Conservation (phyloP, 2,329 filamentous ascomycete species). For the Tolypocladium capitatum region DNA sequence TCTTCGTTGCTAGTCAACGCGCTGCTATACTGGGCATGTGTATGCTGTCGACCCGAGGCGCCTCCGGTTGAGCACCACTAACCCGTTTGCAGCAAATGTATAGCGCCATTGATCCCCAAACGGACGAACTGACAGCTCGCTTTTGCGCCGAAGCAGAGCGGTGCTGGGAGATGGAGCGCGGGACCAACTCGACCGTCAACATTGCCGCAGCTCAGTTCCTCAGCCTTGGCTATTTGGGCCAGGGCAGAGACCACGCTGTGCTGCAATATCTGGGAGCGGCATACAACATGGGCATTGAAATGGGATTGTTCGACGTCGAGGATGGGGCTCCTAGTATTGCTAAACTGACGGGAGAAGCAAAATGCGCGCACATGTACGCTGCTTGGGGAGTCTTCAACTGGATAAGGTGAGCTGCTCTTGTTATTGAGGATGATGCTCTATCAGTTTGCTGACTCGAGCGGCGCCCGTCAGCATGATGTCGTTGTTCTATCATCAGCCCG, state of each 20-base stretch:
- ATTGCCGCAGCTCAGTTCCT: constrained; percentile 17
- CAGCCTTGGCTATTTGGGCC: constrained; percentile 16
- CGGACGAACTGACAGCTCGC: constrained; percentile 5
- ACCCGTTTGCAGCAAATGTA: constrained; percentile 18
- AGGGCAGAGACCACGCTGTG: constrained; percentile 16
- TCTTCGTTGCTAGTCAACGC: constrained; percentile 21
- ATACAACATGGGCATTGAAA: constrained; percentile 11
- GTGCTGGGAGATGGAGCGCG: constrained; percentile 12
- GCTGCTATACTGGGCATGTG: constrained; percentile 20
- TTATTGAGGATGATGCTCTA: not conserved
- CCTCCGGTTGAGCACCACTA: not conserved
- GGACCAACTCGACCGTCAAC: constrained; percentile 9
- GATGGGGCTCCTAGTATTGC: not conserved
- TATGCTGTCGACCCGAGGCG: constrained; percentile 8
- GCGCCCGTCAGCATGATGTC: constrained; percentile 13
- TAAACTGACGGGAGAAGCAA: constrained; percentile 6
- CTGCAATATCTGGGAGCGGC: constrained; percentile 13
- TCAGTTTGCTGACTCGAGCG: not conserved
- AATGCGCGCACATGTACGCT: constrained; percentile 5
- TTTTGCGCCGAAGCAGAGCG: constrained; percentile 15
- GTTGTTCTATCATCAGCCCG: constrained; percentile 20
- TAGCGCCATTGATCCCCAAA: constrained; percentile 14
- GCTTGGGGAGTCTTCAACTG: constrained; percentile 18
- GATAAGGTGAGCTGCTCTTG: constrained; percentile 14
- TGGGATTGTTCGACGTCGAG: constrained; percentile 12